Conservation (phyloP, 495 filamentous ascomycete species). For the Astrothelium subdiscretum region DNA sequence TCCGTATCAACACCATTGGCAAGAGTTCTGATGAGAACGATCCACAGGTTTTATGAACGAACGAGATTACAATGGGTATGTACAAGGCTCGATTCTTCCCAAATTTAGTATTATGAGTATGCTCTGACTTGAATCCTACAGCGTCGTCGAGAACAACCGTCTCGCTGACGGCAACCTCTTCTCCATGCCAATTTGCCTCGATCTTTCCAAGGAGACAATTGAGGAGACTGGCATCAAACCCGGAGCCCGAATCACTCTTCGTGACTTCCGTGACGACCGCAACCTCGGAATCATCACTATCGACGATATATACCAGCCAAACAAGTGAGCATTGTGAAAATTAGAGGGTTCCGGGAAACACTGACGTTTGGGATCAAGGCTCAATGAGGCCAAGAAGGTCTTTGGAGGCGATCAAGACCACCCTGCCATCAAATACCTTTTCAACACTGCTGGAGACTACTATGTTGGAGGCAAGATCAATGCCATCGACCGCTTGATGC, state of each 20-base stretch:
- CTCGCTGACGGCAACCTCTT: constrained; percentile 86
- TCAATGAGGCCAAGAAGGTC: constrained; percentile 80
- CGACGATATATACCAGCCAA: constrained; percentile 89
- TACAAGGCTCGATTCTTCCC: neutral
- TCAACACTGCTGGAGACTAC: constrained; percentile 66
- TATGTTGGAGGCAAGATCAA: constrained; percentile 94
- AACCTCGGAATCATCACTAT: constrained; percentile 93
- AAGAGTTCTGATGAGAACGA: neutral
- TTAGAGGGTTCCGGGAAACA: neutral
- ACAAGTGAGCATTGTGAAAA: constrained; percentile 59
- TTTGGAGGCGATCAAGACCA: constrained; percentile 92
- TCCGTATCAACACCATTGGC: neutral
- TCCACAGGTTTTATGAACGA: constrained; percentile 84
- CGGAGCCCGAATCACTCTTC: constrained; percentile 71
- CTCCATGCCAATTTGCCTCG: constrained; percentile 92
- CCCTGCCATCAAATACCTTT: constrained; percentile 83
- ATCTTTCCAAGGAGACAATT: constrained; percentile 63
- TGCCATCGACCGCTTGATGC: constrained; percentile 84
- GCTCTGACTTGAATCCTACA: constrained; percentile 22
- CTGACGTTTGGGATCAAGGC: constrained; percentile 40
- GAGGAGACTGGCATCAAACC: constrained; percentile 59
- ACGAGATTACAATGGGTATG: constrained; percentile 87
- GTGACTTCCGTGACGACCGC: constrained; percentile 91
- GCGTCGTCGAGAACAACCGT: constrained; percentile 77
- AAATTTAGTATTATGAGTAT: neutral